Conservation (phyloP, 2,329 filamentous ascomycete genomes). For the Orbilia brochopaga region DNA sequence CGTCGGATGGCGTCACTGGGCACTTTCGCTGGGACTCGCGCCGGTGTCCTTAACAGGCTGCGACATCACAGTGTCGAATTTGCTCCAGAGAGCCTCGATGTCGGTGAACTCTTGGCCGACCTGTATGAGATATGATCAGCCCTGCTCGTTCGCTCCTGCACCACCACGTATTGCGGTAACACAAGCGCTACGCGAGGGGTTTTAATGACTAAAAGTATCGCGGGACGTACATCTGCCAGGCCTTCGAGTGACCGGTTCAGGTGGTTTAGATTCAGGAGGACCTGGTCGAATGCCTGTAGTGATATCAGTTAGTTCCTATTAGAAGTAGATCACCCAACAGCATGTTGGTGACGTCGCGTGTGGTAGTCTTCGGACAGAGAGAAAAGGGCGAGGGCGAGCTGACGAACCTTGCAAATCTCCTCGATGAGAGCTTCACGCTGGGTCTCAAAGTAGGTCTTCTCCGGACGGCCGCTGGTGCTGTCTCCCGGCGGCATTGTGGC, state of each 20-base stretch:
- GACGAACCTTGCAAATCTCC: conserved; percentile 44
- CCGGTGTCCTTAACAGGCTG: conserved; percentile 17
- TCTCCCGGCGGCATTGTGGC: conserved; percentile 25
- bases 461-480: conserved; percentile 32
- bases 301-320: conserved; percentile 8
- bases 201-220: too few relatives aligned
- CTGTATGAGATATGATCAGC: conserved; percentile 12
- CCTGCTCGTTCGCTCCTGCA: too few relatives aligned
- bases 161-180: too few relatives aligned
- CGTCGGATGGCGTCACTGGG: conserved; percentile 15
- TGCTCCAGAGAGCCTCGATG: conserved; percentile 47
- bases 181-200: background rate
- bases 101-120: conserved; percentile 49
- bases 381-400: background rate
- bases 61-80: conserved; percentile 49
- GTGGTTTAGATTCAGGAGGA: conserved; percentile 49
- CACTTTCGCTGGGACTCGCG: conserved; percentile 23
- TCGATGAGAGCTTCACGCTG: conserved; percentile 44
- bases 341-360: background rate
- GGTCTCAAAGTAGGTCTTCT: conserved; percentile 48
- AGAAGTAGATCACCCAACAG: background rate
- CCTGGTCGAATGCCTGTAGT: conserved; percentile 47
- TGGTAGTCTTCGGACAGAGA: background rate
- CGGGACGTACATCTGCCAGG: conserved; percentile 41
- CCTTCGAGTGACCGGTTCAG: conserved; percentile 49